Evolutionary conservation across 2,329 filamentous ascomycete species (phyloP), one percentile per base, ranked within the genome.

Genomic region (Aspergillus persii): DNA sequence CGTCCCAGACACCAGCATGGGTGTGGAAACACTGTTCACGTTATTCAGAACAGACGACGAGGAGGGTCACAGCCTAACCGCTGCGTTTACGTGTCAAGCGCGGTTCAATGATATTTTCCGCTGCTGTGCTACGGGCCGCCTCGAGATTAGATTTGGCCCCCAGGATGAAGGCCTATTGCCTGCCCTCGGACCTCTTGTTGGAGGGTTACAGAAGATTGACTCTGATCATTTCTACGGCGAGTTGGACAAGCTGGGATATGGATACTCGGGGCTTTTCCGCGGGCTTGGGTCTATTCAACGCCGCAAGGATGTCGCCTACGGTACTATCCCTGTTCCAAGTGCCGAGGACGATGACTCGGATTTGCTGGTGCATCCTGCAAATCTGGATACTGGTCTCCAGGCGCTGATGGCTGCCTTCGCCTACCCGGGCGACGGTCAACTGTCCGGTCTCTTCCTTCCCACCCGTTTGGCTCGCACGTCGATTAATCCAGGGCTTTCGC

Each of bases 341-440:
- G 3, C 12, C 12, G 36, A 27, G 2, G 44, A 27, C 18, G 26
- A 9, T 8, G 48, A 39, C n/a, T 48, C 54, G 15, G n/a, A 8
- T 15, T 26, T 66, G 8, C 53, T 62, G 0, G 41, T 67, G 8
- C 63, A 69, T 55, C 64, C 60, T 18, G 54, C 41, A 30, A 67
- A 36, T 52, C 63, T 61, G 5, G 64, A 67, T 57, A 62, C 64
- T 26, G 66, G 69, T 50, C 53, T 74, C 7, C 66, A 71, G 39
- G 63, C 73, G 8, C 57, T 72, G 1, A 50, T 66, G 7, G 63
- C 61, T 4, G 68, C 74, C 1, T 66, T 58, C 15, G 56, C 53
- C 12, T 49, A 44, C 41, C 64, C 64, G 3, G 56, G 54, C 15
- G 63, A 66, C 44, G 58, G 54, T 12, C 56, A 58, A n/a, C 36